These are phyloP conservation scores for Chlamydomonas sphaeroides DNA, from an alignment of 139 green algal genomes.

Conservation along the genomic window DNA sequence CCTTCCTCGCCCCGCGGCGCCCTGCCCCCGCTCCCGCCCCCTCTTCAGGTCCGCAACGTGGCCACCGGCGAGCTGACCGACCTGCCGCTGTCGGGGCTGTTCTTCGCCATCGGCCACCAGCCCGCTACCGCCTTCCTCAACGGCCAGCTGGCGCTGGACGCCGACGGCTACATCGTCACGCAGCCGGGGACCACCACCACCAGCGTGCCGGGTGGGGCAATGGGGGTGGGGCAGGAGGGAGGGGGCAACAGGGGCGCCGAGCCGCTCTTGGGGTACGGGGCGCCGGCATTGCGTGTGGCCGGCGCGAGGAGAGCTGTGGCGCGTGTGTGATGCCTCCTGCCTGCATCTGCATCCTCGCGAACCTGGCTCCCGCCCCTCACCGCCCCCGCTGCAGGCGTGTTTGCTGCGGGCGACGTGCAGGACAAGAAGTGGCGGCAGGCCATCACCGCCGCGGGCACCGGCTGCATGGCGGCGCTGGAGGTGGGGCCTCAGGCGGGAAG, in stretches of 20 bases:
- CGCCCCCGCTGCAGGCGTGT: conserved; percentile 72
- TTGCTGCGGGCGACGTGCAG: conserved; percentile 79
- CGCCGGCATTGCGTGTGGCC: no score
- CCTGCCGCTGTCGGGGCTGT: conserved; percentile 79
- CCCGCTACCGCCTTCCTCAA: conserved; percentile 83
- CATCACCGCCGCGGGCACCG: conserved; percentile 57
- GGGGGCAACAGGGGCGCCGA: background rate
- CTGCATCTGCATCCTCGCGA: no score
- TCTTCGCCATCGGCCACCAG: conserved; percentile 95
- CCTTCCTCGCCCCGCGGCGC: background rate
- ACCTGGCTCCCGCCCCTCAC: no score
- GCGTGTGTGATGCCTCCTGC: no score
- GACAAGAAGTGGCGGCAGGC: conserved; percentile 85
- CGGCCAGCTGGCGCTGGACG: conserved; percentile 77
- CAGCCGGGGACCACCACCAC: conserved; percentile 67
- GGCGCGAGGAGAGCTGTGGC: no score
- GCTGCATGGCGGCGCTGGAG: conserved; percentile 77
- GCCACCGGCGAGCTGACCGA: conserved; percentile 55
- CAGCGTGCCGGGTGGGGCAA: conserved; percentile 50
- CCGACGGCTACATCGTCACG: conserved; percentile 79
- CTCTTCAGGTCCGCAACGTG: conserved; percentile 41
- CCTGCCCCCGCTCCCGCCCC: background rate
- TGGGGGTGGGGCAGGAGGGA: no score
- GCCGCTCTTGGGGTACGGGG: no score
- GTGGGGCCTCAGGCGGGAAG: conserved; percentile 21